phyloP scores from a whole-genome alignment of 805 yeast genomes.

The Starmerella stigmatis region DNA sequence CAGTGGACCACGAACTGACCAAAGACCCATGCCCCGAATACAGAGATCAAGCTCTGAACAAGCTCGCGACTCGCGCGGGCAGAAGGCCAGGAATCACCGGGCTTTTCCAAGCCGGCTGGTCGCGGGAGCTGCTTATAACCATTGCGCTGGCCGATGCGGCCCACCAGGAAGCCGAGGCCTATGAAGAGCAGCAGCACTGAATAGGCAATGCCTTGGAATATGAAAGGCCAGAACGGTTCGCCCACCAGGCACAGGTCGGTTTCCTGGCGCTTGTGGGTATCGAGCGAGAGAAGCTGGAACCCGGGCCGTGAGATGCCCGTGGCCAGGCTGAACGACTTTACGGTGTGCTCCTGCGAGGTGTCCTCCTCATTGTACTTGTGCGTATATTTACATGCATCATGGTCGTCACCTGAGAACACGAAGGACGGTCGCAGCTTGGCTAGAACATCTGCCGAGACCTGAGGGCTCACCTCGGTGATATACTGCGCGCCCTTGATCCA shows the following conservation, averaged over 20 bases:
- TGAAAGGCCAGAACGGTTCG: slow-evolving; percentile 28
- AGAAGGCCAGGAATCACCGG: background rate
- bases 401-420: slow-evolving; percentile 90
- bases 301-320: slow-evolving; percentile 85
- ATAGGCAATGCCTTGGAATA: slow-evolving; percentile 22
- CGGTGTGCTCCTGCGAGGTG: slow-evolving; percentile 63
- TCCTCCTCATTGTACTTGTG: slow-evolving; percentile 36
- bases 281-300: slow-evolving; percentile 64
- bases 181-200: background rate
- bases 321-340: slow-evolving; percentile 85
- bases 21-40: slow-evolving; percentile 4
- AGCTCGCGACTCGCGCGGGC: background rate
- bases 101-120: background rate
- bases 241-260: slow-evolving; percentile 29
- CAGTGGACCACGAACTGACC: slow-evolving; percentile 8
- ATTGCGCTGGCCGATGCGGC: background rate
- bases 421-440: slow-evolving; percentile 51
- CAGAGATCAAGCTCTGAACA: background rate
- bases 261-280: slow-evolving; percentile 17
- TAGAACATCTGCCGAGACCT: slow-evolving; percentile 49
- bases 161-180: background rate
- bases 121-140: background rate
- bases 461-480: slow-evolving; percentile 72
- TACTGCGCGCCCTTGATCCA: slow-evolving; percentile 69
- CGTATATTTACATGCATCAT: slow-evolving; percentile 76